Evolutionary conservation across 2,329 filamentous ascomycete genomes (phyloP), one percentile per base, ranked within the genome.

Genomic region (Huntiella omanensis): DNA sequence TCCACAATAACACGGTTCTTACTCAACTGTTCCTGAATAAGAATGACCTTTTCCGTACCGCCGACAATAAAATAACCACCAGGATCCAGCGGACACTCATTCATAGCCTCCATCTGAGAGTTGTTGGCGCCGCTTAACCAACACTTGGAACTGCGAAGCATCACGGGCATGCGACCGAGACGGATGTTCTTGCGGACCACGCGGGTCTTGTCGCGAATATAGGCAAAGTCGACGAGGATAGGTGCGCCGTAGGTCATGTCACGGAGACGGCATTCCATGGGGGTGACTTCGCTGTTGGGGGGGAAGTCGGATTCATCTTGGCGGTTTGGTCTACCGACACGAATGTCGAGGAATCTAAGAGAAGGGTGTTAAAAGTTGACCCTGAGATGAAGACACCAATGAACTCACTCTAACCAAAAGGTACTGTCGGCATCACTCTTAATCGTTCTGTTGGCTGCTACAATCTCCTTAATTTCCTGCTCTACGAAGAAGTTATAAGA

Each of bases 1-100:
- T 98, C 92, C 12, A 98, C 88, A 59, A 98, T 95, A 56, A 98
- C 83, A 66, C 91, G 78, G 63, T 98, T 98, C 72, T 98, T 98
- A 71, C 91, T 98, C 58, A 98, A 68, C 64, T 98, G 91, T 59
- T 98, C 92, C 62, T 98, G 91, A 11, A 98, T 92, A 38, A 98
- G 67, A 57, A 98, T 98, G 54, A 98, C 91, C 67, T 98, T 98
- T 61, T 98, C 91, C 15, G 92, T 95, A 40, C 91, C 91, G 55
- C 88, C 85, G 53, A 96, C 86, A 56, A 98, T 91, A 57, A 98
- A 98, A 61, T 98, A 98, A 45, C 91, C 91, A 52, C 91, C 91
- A 1, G 92, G 91, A 58, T 98, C 91, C 36, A 98, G 69, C 11
- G 91, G 85, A 57, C 91, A 98, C 64, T 98, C 91, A 57, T 93